Conservation (phyloP, 768 basidiomycete genomes). For the Boletus rex-veris region DNA sequence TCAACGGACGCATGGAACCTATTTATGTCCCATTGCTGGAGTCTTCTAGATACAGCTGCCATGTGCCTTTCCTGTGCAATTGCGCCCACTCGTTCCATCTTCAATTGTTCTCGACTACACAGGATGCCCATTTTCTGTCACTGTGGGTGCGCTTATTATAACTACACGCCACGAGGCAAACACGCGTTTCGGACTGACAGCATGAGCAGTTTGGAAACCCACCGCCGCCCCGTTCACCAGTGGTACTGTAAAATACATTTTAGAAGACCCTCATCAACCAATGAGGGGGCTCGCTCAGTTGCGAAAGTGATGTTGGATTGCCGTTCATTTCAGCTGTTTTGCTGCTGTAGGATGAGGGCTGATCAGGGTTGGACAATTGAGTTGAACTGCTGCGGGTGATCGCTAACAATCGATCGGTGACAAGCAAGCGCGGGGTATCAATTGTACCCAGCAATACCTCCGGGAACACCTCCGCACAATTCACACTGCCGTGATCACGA, state of each 20-base stretch:
- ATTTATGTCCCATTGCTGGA: neutral
- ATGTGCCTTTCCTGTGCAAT: constrained; percentile 3
- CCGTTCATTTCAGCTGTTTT: too few relatives aligned
- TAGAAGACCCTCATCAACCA: too few relatives aligned
- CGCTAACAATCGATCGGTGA: too few relatives aligned
- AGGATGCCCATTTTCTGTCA: neutral
- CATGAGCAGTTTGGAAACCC: neutral
- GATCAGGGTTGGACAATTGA: too few relatives aligned
- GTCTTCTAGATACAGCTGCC: neutral
- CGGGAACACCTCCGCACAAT: neutral
- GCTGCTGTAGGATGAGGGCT: too few relatives aligned
- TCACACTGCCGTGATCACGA: too few relatives aligned
- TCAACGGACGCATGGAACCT: too few relatives aligned
- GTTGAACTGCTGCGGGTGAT: too few relatives aligned
- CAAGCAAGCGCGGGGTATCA: neutral
- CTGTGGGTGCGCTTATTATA: neutral
- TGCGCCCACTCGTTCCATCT: neutral
- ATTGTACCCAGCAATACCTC: neutral
- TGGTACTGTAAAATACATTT: too few relatives aligned
- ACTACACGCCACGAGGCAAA: neutral
- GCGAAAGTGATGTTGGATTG: too few relatives aligned
- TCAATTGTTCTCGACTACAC: neutral
- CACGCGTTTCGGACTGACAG: neutral
- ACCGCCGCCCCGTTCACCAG: too few relatives aligned
- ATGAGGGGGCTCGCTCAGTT: too few relatives aligned